A percentile compares a stretch with the other conserved stretches of the same genome.
Conservation (phyloP, 441 rosid species). For the Adansonia rubrostipa region DNA sequence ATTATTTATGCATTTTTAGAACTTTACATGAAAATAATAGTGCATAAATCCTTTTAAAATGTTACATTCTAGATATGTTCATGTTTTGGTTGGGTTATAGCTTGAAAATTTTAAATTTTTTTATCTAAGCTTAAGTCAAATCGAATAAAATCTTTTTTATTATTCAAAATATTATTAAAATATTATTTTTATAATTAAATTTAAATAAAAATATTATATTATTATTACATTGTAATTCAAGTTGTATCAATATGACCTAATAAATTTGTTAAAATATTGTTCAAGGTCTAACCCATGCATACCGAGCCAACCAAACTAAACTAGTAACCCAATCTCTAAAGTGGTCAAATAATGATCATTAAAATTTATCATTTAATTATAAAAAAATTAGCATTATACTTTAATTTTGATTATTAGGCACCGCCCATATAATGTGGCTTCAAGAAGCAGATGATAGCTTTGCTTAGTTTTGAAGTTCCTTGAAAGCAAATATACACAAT, state of each 20-base stretch:
- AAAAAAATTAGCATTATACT: neutral
- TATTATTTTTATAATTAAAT: too few relatives aligned
- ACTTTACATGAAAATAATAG: neutral
- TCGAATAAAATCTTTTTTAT: neutral
- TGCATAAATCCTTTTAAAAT: neutral
- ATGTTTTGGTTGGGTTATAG: neutral
- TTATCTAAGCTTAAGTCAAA: too few relatives aligned
- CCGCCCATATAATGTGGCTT: neutral
- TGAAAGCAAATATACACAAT: neutral
- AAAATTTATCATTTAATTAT: neutral
- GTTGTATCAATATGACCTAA: too few relatives aligned
- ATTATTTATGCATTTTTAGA: neutral
- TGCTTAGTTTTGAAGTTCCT: neutral
- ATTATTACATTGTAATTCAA: too few relatives aligned
- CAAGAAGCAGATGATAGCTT: neutral
- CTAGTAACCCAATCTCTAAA: too few relatives aligned
- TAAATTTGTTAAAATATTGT: too few relatives aligned
- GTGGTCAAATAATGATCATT: neutral
- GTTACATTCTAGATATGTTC: too few relatives aligned
- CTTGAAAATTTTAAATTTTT: too few relatives aligned
- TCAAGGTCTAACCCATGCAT: too few relatives aligned
- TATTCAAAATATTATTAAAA: too few relatives aligned
- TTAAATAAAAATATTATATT: too few relatives aligned
- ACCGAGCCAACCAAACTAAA: too few relatives aligned
- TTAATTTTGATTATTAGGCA: neutral